A percentile compares a stretch with the other conserved stretches of the same genome.
phyloP scores from a whole-genome alignment of 2,329 filamentous ascomycete genomes.

The Dactylellina cionopaga region DNA sequence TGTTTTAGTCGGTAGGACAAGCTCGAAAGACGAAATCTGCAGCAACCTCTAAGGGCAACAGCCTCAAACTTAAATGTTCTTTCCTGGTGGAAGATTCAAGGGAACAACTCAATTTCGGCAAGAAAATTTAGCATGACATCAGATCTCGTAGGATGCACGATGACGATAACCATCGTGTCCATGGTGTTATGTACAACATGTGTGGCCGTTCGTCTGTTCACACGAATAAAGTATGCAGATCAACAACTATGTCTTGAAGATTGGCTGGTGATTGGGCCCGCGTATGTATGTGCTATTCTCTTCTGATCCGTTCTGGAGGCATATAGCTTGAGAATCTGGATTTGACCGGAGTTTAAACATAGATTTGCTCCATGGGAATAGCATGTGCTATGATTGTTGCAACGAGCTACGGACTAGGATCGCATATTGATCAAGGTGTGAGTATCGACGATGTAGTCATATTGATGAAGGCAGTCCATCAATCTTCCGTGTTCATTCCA shows the following conservation, averaged over 20 bases:
- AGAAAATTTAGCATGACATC: neutral
- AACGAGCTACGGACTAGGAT: too few species aligned
- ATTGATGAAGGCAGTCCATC: neutral
- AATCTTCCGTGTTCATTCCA: neutral
- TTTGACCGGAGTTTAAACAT: neutral
- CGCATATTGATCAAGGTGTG: neutral
- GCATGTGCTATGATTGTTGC: too few species aligned
- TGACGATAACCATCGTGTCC: slow-evolving; percentile 3
- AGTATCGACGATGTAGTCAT: neutral
- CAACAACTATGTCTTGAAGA: too few species aligned
- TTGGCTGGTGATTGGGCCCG: slow-evolving; percentile 23
- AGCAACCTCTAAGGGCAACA: neutral
- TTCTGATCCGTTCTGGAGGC: neutral
- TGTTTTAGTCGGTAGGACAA: neutral
- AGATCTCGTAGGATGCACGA: too few species aligned
- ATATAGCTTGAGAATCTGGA: neutral
- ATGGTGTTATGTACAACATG: slow-evolving; percentile 20
- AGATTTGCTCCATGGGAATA: slow-evolving; percentile 13
- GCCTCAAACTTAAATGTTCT: neutral
- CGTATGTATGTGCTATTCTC: slow-evolving; percentile 16
- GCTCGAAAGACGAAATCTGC: neutral
- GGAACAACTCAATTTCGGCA: neutral
- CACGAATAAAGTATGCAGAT: slow-evolving; percentile 8
- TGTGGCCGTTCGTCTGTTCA: slow-evolving; percentile 7
- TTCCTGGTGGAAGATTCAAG: neutral